Percentiles rank a stretch among this genome's conserved stretches.
phyloP scores from a whole-genome alignment of 306 rosid species.

The Prosopis cineraria region DNA sequence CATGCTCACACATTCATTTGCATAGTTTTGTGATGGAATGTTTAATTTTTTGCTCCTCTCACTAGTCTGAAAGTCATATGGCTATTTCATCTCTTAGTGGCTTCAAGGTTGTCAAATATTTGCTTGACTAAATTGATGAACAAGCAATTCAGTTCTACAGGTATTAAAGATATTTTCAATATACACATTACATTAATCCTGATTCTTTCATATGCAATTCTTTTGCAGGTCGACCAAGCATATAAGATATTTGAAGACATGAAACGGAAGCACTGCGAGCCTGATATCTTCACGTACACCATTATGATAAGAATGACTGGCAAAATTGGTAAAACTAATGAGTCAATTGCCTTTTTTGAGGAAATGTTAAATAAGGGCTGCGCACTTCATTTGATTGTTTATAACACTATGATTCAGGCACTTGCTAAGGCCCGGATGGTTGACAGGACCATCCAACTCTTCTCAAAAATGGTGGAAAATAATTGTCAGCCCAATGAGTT shows the following conservation, averaged over 20 bases:
- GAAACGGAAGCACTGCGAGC: conserved; percentile 81
- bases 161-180: conserved; percentile 15
- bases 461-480: conserved; percentile 75
- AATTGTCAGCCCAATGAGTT: conserved; percentile 83
- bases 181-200: conserved; percentile 26
- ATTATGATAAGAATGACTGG: conserved; percentile 94
- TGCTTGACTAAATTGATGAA: conserved; percentile 20
- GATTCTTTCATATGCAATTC: conserved; percentile 44
- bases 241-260: conserved; percentile 80
- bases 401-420: conserved; percentile 84
- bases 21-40: background rate
- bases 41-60: background rate
- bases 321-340: conserved; percentile 60
- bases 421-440: conserved; percentile 77
- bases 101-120: background rate
- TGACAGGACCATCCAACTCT: conserved; percentile 70
- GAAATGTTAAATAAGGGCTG: conserved; percentile 70
- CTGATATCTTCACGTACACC: conserved; percentile 81
- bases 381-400: conserved; percentile 63
- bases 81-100: background rate
- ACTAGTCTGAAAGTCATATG: conserved; percentile 4
- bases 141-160: conserved; percentile 17
- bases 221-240: conserved; percentile 72
- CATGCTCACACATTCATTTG: background rate
- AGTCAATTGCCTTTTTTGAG: conserved; percentile 58